Evolutionary conservation across 805 yeast species (phyloP).

Genomic region (Zygotorulaspora sp.): DNA sequence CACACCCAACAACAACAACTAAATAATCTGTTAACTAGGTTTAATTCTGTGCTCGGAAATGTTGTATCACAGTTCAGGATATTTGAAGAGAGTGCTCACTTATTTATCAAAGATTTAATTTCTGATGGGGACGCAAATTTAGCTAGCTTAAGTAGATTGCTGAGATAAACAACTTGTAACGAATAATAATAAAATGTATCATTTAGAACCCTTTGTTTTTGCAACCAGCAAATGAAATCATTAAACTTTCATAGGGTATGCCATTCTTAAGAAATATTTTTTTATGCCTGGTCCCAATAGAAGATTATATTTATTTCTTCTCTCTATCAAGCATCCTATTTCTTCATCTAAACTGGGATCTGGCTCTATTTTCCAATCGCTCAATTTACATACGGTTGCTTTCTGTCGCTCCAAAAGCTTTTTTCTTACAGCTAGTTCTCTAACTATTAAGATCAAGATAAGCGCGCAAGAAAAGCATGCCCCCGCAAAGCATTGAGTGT

Average conservation of each 20-base stretch:
- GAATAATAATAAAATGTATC: neutral
- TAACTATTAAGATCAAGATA: slow-evolving; percentile 41
- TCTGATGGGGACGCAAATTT: slow-evolving; percentile 48
- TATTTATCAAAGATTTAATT: slow-evolving; percentile 50
- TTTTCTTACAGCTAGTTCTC: slow-evolving; percentile 50
- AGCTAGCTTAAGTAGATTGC: slow-evolving; percentile 42
- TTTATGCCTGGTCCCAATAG: slow-evolving; percentile 19
- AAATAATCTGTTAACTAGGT: slow-evolving; percentile 25
- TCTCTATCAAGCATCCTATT: slow-evolving; percentile 10
- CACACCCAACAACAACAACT: slow-evolving; percentile 24
- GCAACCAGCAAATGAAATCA: no score
- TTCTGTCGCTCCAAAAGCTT: slow-evolving; percentile 28
- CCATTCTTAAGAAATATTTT: slow-evolving; percentile 25
- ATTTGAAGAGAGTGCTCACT: slow-evolving; percentile 41
- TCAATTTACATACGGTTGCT: slow-evolving; percentile 8
- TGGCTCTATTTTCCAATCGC: slow-evolving; percentile 11
- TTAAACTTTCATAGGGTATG: slow-evolving; percentile 26
- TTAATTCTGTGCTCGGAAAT: slow-evolving; percentile 39
- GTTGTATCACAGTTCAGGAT: slow-evolving; percentile 41
- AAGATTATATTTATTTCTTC: slow-evolving; percentile 16
- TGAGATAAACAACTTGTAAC: slow-evolving; percentile 17
- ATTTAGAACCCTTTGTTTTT: no score
- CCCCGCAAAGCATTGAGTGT: slow-evolving; percentile 61
- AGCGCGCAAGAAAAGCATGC: slow-evolving; percentile 42
- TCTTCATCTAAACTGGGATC: slow-evolving; percentile 5